Conservation (phyloP, 257 asterid species). For the Fraxinus cuspidata region DNA sequence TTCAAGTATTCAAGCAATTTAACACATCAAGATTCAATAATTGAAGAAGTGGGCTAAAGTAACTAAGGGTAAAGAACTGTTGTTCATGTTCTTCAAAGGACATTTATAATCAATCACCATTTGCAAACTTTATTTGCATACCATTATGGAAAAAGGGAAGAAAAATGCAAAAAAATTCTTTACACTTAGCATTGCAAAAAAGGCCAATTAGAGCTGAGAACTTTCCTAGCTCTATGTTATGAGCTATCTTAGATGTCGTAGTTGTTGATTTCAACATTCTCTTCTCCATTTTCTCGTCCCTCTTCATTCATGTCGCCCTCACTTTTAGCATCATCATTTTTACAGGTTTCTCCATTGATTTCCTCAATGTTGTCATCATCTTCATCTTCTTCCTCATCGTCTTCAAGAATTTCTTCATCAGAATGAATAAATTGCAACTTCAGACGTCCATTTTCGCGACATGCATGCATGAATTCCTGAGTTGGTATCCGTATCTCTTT, state of each 20-base stretch:
- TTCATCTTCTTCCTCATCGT: constrained; percentile 30
- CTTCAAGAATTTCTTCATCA: constrained; percentile 57
- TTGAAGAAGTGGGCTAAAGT: background rate
- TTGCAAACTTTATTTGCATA: constrained; percentile 22
- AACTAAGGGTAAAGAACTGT: background rate
- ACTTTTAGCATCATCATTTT: constrained; percentile 5
- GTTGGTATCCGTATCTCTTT: constrained; percentile 65
- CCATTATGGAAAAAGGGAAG: background rate
- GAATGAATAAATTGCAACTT: constrained; percentile 57
- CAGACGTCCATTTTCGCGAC: constrained; percentile 79
- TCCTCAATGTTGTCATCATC: constrained; percentile 1
- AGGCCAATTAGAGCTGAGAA: constrained; percentile 15
- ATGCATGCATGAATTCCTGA: constrained; percentile 70
- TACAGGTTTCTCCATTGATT: background rate
- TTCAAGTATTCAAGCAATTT: background rate
- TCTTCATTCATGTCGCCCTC: background rate
- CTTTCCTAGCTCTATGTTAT: constrained; percentile 2
- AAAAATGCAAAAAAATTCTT: constrained; percentile 11
- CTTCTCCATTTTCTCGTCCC: constrained; percentile 19
- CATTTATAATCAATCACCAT: no score
- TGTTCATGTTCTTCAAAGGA: no score
- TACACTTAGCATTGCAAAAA: constrained; percentile 23
- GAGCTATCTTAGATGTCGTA: background rate
- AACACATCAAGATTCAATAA: background rate
- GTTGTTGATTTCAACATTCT: constrained; percentile 21